Evolutionary conservation across 1,284 basidiomycete species (phyloP).

Genomic region (Thelephora terrestris): DNA sequence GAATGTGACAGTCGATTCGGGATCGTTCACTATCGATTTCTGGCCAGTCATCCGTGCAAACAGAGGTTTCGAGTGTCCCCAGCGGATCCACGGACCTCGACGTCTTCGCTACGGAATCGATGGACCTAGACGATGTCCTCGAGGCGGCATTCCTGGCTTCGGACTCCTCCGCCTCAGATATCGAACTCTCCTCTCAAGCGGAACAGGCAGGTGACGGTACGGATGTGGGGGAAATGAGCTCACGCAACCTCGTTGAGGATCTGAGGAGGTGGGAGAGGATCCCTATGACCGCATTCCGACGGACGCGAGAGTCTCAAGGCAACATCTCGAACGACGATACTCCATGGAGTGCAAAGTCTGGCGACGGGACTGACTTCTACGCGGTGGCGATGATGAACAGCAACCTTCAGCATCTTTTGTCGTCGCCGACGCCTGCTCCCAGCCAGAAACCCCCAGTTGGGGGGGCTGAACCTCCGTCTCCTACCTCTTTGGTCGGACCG

Average conservation of each 20-base stretch:
- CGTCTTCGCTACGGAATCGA: conserved; percentile 20
- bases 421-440: conserved; percentile 12
- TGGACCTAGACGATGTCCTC: conserved; percentile 70
- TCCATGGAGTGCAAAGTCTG: neutral
- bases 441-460: conserved; percentile 12
- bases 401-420: conserved; percentile 9
- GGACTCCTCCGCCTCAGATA: conserved; percentile 19
- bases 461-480: conserved; percentile 39
- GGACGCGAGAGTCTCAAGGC: conserved; percentile 36
- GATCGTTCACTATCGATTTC: neutral
- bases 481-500: conserved; percentile 40
- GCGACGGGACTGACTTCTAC: neutral
- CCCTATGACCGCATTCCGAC: conserved; percentile 63
- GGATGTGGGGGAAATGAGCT: too few species aligned
- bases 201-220: too few species aligned
- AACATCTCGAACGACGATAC: neutral
- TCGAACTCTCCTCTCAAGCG: neutral
- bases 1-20: neutral
- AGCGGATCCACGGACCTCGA: neutral
- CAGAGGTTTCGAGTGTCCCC: neutral
- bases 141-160: conserved; percentile 60
- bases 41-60: neutral
- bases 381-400: conserved; percentile 8
- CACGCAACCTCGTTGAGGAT: conserved; percentile 11
- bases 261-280: conserved; percentile 66